Base-by-base conservation (phyloP, 2,329 filamentous ascomycete species). In the Immersiporthe knoxdaviesiana region DNA sequence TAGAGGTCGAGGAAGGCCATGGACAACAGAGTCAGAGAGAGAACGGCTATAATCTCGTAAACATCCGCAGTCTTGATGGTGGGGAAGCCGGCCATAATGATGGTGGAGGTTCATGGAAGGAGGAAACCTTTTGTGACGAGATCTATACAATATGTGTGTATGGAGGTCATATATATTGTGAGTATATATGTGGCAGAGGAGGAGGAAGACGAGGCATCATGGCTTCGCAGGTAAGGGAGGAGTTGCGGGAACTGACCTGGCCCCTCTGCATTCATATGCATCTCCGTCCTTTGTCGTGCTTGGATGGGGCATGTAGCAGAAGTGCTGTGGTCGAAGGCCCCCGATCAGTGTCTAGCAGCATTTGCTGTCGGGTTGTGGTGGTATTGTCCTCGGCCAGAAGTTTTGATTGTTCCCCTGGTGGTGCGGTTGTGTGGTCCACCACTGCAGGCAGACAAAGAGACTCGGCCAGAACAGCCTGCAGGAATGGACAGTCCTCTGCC, bases 321-420 rank as follows among this genome's bases (percentile, higher is more conserved):
- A 62, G 59, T 60, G 11, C 50, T 63, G 39, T 12, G 24, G 30
- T n/a, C 24, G 24, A 47, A 11, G 21, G 21, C 4, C 27, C 18
- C 18, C 24, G 39, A 44, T 56, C 7, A 54, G 64, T 61, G 47
- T 54, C 24, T 67, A 64, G 60, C 58, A 37, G 14, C n/a, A 47
- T n/a, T 18, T 16, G n/a, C 3, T 14, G 2, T 16, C 6, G 58
- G 58, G 21, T 41, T 4, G 4, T 37, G 32, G 30, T 68, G 21
- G 32, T 67, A 67, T 70, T 70, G 65, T 67, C 24, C 64, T 66
- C 27, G 7, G 8, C 16, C 54, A 60, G 30, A 24, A 32, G 60
- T 35, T 37, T 32, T 18, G 56, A 50, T 68, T 70, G 54, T 35
- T 37, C 44, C 41, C 47, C 58, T 21, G 12, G 11, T 32, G 50